A percentile compares a stretch with the other conserved stretches of the same genome.
Conservation (phyloP, 495 filamentous ascomycete genomes). For the Neurospora sublineolata region DNA sequence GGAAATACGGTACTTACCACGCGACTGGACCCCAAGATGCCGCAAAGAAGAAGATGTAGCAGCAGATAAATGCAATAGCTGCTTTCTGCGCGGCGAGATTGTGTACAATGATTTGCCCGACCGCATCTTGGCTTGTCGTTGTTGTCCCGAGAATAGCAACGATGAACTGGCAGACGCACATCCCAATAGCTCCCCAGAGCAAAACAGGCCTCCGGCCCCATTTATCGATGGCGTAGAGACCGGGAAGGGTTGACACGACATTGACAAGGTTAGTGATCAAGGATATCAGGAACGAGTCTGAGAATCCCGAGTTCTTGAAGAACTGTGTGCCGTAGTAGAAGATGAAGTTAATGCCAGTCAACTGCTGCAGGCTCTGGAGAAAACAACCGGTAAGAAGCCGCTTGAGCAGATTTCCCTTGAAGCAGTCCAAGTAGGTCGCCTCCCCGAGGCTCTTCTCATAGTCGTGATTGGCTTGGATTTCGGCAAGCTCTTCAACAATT, state of each 20-base stretch:
- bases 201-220: not conserved
- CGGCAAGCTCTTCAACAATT: not conserved
- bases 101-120: not conserved
- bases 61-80: not conserved
- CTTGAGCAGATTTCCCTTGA: not conserved
- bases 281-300: not conserved
- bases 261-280: not conserved
- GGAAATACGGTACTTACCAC: not conserved
- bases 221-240: not conserved
- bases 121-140: not conserved
- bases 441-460: not conserved
- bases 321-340: not conserved
- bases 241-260: not conserved
- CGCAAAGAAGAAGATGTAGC: not conserved
- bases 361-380: not conserved
- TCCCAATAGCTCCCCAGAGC: not conserved
- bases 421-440: not conserved
- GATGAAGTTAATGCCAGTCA: not conserved
- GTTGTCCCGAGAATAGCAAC: not conserved
- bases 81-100: not conserved
- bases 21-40: not conserved
- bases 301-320: not conserved
- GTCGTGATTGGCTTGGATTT: not conserved
- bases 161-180: not conserved
- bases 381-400: not conserved